Conservation (phyloP, 2,329 filamentous ascomycete genomes). For the Claviceps paspali region DNA sequence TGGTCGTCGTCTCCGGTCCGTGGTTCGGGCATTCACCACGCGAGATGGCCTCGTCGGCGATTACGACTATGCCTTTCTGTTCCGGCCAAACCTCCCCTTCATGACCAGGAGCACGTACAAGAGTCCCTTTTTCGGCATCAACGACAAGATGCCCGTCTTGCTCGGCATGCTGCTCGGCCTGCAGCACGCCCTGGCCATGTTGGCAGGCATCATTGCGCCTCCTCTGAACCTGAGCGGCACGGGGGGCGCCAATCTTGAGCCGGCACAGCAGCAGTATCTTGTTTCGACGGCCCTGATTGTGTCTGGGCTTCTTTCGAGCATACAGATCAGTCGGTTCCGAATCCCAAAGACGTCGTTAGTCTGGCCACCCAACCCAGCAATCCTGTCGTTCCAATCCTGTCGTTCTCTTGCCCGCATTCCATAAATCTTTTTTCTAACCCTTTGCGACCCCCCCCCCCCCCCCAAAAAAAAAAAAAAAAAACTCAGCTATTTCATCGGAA, state of each 20-base stretch:
- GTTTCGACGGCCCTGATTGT: slow-evolving; percentile 69
- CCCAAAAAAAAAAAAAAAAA: neutral
- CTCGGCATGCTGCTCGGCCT: slow-evolving; percentile 61
- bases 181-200: slow-evolving; percentile 66
- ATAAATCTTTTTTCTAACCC: no score
- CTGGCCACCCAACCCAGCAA: no score
- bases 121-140: slow-evolving; percentile 71
- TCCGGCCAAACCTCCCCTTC: slow-evolving; percentile 70
- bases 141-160: slow-evolving; percentile 62
- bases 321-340: slow-evolving; percentile 67
- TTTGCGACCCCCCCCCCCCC: no score
- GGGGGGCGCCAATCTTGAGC: slow-evolving; percentile 46
- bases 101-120: slow-evolving; percentile 39
- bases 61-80: slow-evolving; percentile 85
- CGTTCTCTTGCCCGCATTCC: no score
- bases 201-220: slow-evolving; percentile 61
- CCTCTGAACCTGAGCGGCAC: slow-evolving; percentile 54
- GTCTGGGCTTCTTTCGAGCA: slow-evolving; percentile 55
- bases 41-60: slow-evolving; percentile 64
- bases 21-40: slow-evolving; percentile 31
- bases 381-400: no score
- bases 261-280: slow-evolving; percentile 54
- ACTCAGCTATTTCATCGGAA: slow-evolving; percentile 58
- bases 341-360: slow-evolving; percentile 47
- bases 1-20: slow-evolving; percentile 8